These are phyloP conservation scores for Rubia occidens DNA, from an alignment of 305 asterid species.

Conservation along the genomic window DNA sequence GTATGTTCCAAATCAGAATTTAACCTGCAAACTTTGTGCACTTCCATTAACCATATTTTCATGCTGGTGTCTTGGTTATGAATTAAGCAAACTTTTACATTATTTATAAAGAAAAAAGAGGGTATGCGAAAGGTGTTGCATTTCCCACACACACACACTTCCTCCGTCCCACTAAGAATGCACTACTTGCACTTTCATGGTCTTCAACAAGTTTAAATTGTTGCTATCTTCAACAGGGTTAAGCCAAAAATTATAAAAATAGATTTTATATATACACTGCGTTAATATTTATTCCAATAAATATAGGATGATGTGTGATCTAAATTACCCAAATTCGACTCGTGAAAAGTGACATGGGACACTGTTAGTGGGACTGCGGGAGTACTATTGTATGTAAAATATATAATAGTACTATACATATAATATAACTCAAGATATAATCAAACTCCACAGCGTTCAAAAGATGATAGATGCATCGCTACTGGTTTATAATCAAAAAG, in stretches of 20 bases:
- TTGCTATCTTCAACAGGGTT: background rate
- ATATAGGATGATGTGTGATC: background rate
- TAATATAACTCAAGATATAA: background rate
- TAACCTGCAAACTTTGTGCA: background rate
- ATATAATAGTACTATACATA: too few species aligned
- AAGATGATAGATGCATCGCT: background rate
- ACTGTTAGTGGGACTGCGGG: background rate
- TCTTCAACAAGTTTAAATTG: background rate
- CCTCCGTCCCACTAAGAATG: background rate
- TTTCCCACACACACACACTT: background rate
- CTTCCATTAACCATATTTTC: background rate
- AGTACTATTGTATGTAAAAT: background rate
- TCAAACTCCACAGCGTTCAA: background rate
- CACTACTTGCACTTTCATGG: background rate
- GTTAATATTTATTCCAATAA: background rate
- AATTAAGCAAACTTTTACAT: slow-evolving; percentile 5
- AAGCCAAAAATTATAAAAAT: background rate
- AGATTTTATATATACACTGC: background rate
- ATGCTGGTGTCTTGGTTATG: background rate
- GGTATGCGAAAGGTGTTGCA: slow-evolving; percentile 1
- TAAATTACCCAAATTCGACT: background rate
- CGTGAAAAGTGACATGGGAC: background rate
- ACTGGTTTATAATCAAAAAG: background rate
- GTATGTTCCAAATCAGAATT: slow-evolving; percentile 1
- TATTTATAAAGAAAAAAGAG: background rate